Base-by-base conservation (phyloP, 257 asterid species). In the Pogostemon cablin region DNA sequence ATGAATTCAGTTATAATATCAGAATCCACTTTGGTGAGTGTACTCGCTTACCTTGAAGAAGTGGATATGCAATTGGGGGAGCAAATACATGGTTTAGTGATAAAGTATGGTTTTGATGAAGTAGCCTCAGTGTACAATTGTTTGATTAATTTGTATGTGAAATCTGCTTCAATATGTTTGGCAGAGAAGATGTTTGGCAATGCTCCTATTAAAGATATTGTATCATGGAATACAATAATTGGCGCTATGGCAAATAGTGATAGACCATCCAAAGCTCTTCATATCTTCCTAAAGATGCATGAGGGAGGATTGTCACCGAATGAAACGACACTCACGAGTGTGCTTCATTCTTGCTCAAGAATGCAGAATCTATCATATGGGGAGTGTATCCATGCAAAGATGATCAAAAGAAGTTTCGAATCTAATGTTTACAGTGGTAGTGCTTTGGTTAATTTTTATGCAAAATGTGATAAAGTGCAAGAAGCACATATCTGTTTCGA, bases 381-480 rank as follows among this genome's bases (percentile, higher is more conserved):
- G 63, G 77, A 92, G 59, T 81, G 70, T 72, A 70, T 90, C 53
- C 96, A 89, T 77, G 87, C 83, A 1, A 85, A 72, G 79, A 69
- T 77, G 70, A 77, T 93, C 46, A 88, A 86, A 88, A 83, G 54
- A 61, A 57, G 79, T 62, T 79, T 82, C 9, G 89, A 82, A 25
- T 74, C 79, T 43, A 75, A 83, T 69, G 82, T 81, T 47, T 82
- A 71, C 42, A 67, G 78, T 2, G 97, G 98, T 60, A 80, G 90
- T 77, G 84, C 90, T 50, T 73, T 93, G 85, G 82, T 86, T 56
- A 79, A 78, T 68, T 91, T 90, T 54, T 93, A 93, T 69, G 86
- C 86, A 20, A 88, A 86, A 60, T 81, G 72, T 44, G 84, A 72
- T 57, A 79, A 78, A 75, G 11, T 86, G 77, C 82, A 80, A 71